Conservation (phyloP, 768 basidiomycete species). For the Lyophyllum semitale region DNA sequence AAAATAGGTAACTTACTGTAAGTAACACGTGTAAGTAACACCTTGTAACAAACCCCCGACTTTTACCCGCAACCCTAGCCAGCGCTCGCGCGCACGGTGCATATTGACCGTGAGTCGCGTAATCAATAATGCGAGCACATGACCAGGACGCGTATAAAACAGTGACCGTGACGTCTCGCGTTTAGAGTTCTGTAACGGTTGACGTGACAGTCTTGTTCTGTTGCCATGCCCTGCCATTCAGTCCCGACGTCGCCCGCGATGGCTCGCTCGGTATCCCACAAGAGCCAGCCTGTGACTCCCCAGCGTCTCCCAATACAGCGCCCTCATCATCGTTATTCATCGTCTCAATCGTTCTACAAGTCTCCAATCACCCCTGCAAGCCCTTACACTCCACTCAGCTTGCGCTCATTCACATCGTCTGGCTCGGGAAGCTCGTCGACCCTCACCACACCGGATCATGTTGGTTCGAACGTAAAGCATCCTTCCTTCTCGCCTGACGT, state of each 20-base stretch:
- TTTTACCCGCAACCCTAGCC: too few species aligned
- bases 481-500: conserved; percentile 50
- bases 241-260: conserved; percentile 50
- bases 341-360: conserved; percentile 45
- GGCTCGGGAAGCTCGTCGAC: conserved; percentile 54
- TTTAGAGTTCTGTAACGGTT: conserved; percentile 13
- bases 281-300: conserved; percentile 60
- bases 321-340: conserved; percentile 44
- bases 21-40: too few species aligned
- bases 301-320: conserved; percentile 54
- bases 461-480: conserved; percentile 39
- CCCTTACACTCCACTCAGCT: conserved; percentile 71
- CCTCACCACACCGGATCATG: conserved; percentile 62
- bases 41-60: too few species aligned
- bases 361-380: conserved; percentile 68
- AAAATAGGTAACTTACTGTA: too few species aligned
- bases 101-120: too few species aligned
- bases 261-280: conserved; percentile 35
- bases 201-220: conserved; percentile 10
- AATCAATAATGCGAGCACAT: conserved; percentile 16
- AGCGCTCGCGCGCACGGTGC: too few species aligned
- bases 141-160: conserved; percentile 13
- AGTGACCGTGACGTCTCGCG: conserved; percentile 21
- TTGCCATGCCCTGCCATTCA: conserved; percentile 31
- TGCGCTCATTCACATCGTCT: conserved; percentile 60